These are phyloP conservation scores for Saccharomyces uvarum DNA, from an alignment of 1,139 yeast genomes.

Conservation along the genomic window DNA sequence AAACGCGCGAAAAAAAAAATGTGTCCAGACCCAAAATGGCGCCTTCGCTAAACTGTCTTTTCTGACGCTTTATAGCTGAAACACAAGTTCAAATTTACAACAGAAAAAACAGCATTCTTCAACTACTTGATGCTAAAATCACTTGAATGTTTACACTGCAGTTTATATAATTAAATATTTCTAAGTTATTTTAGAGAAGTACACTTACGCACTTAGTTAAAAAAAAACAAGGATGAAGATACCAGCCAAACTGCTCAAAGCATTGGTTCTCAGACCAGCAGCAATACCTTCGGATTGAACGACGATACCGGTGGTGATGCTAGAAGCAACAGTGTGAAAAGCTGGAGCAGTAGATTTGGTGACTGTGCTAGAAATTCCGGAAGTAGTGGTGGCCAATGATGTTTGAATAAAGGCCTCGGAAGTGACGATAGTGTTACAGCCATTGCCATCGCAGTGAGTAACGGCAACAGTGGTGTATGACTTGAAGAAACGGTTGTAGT, in stretches of 20 bases:
- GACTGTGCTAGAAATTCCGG: not conserved
- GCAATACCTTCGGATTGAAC: not conserved
- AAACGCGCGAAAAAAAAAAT: not conserved
- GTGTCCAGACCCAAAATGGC: not conserved
- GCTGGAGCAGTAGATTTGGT: not conserved
- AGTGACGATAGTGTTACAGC: not conserved
- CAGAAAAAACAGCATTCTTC: not conserved
- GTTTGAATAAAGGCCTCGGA: not conserved
- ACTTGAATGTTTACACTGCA: not conserved
- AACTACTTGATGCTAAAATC: not conserved
- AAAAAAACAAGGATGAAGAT: not conserved
- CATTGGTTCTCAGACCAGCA: not conserved
- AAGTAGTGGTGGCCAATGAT: not conserved
- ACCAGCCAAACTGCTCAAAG: not conserved
- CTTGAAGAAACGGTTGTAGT: not conserved
- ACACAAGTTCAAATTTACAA: not conserved
- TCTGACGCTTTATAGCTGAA: not conserved
- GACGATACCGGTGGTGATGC: not conserved
- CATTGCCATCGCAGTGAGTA: not conserved
- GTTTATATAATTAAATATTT: not conserved
- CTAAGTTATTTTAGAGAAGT: not conserved
- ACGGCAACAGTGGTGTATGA: not conserved
- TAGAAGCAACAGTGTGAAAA: not conserved
- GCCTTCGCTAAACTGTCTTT: not conserved
- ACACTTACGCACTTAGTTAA: not conserved